Evolutionary conservation across 208 protist species (phyloP), one percentile per base, ranked within the genome.

Genomic region (Crithidia brevicula): DNA sequence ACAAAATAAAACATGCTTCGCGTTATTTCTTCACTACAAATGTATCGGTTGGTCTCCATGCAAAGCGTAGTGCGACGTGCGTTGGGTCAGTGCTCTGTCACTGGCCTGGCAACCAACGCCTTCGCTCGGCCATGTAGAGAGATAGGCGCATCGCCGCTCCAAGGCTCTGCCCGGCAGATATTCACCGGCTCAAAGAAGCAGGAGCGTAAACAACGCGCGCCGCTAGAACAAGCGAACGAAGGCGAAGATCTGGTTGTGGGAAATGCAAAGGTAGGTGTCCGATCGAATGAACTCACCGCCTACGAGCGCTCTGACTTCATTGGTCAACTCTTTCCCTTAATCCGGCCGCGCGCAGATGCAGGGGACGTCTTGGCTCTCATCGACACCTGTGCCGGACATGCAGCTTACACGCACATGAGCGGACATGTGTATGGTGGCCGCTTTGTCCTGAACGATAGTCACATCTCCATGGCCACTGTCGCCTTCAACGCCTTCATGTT

Each of bases 401-500:
- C 61, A 3, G 36, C 47, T 27, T 52, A 34, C 28, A 34, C n/a
- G 4, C 50, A 65, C 33, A 59, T 77, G 34, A 38, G 40, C 45
- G 49, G 46, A 4, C 43, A 53, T 28, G 25, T 42, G 22, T 45
- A 23, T 49, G 64, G 46, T 0, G 58, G 72, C 16, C 23, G 33
- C 11, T 66, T 52, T 3, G 46, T 67, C 23, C 18, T 57, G 38
- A 23, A 22, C 27, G 36, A 34, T 33, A 47, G 52, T 15, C n/a
- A 16, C 40, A 63, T 71, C 20, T 75, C 74, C 20, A 67, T 91
- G 53, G 71, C 74, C 4, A 91, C 81, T 9, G 73, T 86, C 30
- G 51, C 79, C 42, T 82, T 91, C 53, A 84, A 91, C 63, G 70
- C 64, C 23, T 83, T 83, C 53, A 52, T 78, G 56, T 83, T 91